Evolutionary conservation across 108 stramenopile genomes (phyloP).

Genomic region (Nitzschia putrida): DNA sequence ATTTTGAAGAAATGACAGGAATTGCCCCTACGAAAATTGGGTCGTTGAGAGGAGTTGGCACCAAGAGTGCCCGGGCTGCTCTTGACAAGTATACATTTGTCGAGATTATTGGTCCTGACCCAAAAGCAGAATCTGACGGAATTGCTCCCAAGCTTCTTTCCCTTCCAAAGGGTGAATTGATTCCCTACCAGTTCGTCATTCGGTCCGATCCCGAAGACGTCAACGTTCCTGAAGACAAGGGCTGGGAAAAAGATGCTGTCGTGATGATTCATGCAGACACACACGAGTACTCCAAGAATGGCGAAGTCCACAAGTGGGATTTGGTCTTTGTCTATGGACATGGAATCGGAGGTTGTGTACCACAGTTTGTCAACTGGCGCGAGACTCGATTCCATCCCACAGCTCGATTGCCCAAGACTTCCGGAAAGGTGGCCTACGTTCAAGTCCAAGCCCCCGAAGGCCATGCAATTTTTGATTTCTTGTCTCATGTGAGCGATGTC

Average conservation of each 20-base stretch:
- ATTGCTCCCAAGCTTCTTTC: conserved; percentile 8
- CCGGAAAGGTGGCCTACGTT: conserved; percentile 13
- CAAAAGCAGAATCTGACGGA: conserved; percentile 2
- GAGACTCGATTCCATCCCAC: conserved; percentile 29
- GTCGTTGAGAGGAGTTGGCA: conserved; percentile 29
- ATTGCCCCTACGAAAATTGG: conserved; percentile 24
- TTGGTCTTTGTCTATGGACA: conserved; percentile 28
- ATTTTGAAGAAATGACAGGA: conserved; percentile 38
- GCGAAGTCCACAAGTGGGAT: conserved; percentile 36
- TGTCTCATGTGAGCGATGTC: conserved; percentile 14
- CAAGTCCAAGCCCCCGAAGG: conserved; percentile 28
- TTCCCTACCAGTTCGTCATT: conserved; percentile 41
- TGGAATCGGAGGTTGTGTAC: conserved; percentile 32
- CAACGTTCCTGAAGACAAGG: conserved; percentile 7
- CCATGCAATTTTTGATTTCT: conserved; percentile 18
- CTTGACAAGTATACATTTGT: conserved; percentile 27
- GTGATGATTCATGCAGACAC: conserved; percentile 32
- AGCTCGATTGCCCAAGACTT: conserved; percentile 13
- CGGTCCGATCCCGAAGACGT: conserved; percentile 23
- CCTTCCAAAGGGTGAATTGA: conserved; percentile 25
- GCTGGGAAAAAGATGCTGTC: conserved; percentile 30
- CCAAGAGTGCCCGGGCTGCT: conserved; percentile 31
- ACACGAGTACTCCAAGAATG: conserved; percentile 5
- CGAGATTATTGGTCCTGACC: conserved; percentile 40
- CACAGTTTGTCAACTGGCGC: conserved; percentile 33